Evolutionary conservation across 2,329 filamentous ascomycete genomes (phyloP), one percentile per base, ranked within the genome.

Genomic region (Trichoderma sp.): DNA sequence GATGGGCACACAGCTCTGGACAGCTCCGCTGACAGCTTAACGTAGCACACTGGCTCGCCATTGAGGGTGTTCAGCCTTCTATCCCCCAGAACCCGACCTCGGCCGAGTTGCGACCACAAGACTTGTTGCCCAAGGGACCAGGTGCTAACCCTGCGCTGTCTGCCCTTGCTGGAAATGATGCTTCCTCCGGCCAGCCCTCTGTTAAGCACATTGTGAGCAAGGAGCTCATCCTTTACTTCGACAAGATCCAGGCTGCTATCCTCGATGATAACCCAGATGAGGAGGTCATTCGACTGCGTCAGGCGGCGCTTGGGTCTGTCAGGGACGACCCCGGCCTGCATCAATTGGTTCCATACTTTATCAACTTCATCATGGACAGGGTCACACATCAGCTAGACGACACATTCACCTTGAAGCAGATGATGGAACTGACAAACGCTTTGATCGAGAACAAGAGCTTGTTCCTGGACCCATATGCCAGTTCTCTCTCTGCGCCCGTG

Each of bases 171-270:
- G 95, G 95, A 61, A 91, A 92, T 77, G 94, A 97, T 77, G 94
- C 93, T 76, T 87, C 95, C 70, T 87, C 91, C 56, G 91, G 97
- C 82, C 95, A 95, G 80, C 95, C 96, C 3, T 87, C 95, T 14
- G 95, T 99, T 75, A 98, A 98, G 83, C 96, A 99, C 80, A 92
- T 98, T 63, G 89, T 99, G 58, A 97, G 94, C 75, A 97, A 97
- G 82, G 96, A 99, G 83, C 89, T 98, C 26, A 94, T 97, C 74
- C 89, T 98, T 39, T 98, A 98, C 84, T 99, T 98, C 79, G 94
- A 98, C 79, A 97, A 97, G 82, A 94, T 98, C 72, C 95, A 94
- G 80, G 89, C 89, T 65, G 95, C 96, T 12, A 88, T 99, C 61
- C 87, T 98, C 73, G 94, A 98, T 81, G 93, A 97, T 76, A 91